These are phyloP conservation scores for Aspergillus sp. DNA, from an alignment of 2,329 filamentous ascomycete genomes.

Conservation along the genomic window DNA sequence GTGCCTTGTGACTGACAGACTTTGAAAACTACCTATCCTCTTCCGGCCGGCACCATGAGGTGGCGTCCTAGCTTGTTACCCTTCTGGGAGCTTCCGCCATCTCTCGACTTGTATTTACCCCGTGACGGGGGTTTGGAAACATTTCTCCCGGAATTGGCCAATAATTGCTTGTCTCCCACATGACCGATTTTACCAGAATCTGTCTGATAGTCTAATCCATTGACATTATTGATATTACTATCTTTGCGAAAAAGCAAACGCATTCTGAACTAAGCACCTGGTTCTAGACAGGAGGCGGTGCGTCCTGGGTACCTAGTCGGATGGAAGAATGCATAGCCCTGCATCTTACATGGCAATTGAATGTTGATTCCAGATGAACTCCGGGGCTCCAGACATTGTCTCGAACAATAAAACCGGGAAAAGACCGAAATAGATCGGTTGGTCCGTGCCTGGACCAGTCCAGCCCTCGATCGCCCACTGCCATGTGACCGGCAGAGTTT, in stretches of 20 bases:
- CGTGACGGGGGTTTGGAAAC: not conserved
- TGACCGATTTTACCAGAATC: too few species aligned
- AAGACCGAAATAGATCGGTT: not conserved
- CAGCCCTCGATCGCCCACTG: not conserved
- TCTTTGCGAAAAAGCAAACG: too few species aligned
- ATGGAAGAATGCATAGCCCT: too few species aligned
- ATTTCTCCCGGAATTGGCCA: not conserved
- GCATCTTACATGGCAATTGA: too few species aligned
- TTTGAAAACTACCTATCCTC: conserved; percentile 8
- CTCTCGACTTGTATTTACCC: not conserved
- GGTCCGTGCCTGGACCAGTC: not conserved
- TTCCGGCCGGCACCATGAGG: not conserved
- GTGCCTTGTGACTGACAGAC: conserved; percentile 13
- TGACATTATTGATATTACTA: too few species aligned
- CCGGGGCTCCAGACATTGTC: too few species aligned
- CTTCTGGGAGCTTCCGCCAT: conserved; percentile 7
- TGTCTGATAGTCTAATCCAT: too few species aligned
- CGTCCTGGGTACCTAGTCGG: too few species aligned
- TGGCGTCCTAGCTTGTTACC: conserved; percentile 5
- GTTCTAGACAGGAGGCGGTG: too few species aligned
- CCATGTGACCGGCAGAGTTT: conserved; percentile 12
- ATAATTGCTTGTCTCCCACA: not conserved
- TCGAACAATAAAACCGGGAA: not conserved
- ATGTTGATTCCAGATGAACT: too few species aligned
- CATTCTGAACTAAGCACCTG: too few species aligned